Evolutionary conservation across 805 yeast genomes (phyloP).

Genomic region (Deakozyma indianensis): DNA sequence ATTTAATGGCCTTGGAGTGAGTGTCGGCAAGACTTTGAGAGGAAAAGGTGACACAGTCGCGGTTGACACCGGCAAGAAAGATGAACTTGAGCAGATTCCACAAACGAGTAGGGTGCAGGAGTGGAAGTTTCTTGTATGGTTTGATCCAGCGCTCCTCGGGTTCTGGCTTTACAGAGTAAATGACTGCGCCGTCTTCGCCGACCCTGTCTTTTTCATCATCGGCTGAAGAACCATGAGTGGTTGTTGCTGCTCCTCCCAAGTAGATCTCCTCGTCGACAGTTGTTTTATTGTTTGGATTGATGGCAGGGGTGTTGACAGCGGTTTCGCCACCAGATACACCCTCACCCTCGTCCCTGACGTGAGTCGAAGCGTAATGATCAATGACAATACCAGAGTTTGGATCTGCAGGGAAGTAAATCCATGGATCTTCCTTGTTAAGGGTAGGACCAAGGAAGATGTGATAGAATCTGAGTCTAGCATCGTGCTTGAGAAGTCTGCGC

Average conservation of each 20-base stretch:
- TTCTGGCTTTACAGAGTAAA: background rate
- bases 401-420: conserved; percentile 44
- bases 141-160: background rate
- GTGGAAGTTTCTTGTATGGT: background rate
- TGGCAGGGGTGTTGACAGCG: conserved; percentile 2
- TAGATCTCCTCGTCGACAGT: background rate
- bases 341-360: conserved; percentile 5
- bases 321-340: conserved; percentile 9
- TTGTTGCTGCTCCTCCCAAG: background rate
- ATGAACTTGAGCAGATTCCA: conserved; percentile 30
- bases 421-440: conserved; percentile 1
- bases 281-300: background rate
- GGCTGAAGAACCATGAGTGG: background rate
- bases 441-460: conserved; percentile 35
- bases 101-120: conserved; percentile 44
- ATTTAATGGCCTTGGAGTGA: conserved; percentile 47
- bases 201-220: background rate
- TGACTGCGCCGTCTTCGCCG: background rate
- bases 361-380: conserved; percentile 38
- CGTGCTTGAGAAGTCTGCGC: conserved; percentile 45
- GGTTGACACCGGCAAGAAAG: conserved; percentile 44
- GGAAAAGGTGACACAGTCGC: conserved; percentile 32
- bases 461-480: conserved; percentile 51
- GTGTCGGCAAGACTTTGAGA: conserved; percentile 33
- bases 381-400: conserved; percentile 29